These are phyloP conservation scores for Cynanchum wilfordii DNA, from an alignment of 257 asterid species.

Conservation along the genomic window DNA sequence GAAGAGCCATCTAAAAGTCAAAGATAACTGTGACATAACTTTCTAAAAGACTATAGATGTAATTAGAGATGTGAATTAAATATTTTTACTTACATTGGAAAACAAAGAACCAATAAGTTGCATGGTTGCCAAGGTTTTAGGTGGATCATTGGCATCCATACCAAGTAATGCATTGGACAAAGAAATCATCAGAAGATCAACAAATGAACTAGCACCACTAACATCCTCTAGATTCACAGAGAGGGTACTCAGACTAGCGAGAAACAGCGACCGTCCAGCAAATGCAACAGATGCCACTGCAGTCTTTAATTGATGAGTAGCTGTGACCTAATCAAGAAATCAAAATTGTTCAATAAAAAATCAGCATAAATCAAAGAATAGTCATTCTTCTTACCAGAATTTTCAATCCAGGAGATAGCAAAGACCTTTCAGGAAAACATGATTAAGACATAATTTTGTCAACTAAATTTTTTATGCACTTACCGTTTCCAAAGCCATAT, in stretches of 20 bases:
- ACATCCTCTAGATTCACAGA: conserved; percentile 38
- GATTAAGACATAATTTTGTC: neutral
- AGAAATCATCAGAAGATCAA: conserved; percentile 80
- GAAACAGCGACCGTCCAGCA: conserved; percentile 76
- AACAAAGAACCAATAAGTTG: conserved; percentile 91
- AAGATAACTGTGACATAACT: conserved; percentile 34
- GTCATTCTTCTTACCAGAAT: conserved; percentile 1
- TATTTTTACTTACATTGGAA: conserved; percentile 63
- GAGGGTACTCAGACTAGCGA: conserved; percentile 45
- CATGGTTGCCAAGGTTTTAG: conserved; percentile 97
- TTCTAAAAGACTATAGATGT: conserved; percentile 8
- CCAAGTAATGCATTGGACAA: conserved; percentile 93
- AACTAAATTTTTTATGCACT: conserved; percentile 27
- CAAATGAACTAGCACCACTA: conserved; percentile 50
- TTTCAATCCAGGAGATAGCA: neutral
- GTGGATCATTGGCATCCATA: conserved; percentile 99
- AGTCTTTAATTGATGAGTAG: conserved; percentile 98
- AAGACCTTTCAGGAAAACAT: neutral
- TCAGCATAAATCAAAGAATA: conserved; percentile 17
- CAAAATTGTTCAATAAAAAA: conserved; percentile 3
- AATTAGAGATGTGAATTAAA: conserved; percentile 11
- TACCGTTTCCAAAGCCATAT: conserved; percentile 98
- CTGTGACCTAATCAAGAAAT: conserved; percentile 71
- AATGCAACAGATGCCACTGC: conserved; percentile 91
- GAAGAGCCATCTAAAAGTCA: conserved; percentile 65